Base-by-base conservation (phyloP, 352 stramenopile genomes). In the Phytophthora pinifolia region DNA sequence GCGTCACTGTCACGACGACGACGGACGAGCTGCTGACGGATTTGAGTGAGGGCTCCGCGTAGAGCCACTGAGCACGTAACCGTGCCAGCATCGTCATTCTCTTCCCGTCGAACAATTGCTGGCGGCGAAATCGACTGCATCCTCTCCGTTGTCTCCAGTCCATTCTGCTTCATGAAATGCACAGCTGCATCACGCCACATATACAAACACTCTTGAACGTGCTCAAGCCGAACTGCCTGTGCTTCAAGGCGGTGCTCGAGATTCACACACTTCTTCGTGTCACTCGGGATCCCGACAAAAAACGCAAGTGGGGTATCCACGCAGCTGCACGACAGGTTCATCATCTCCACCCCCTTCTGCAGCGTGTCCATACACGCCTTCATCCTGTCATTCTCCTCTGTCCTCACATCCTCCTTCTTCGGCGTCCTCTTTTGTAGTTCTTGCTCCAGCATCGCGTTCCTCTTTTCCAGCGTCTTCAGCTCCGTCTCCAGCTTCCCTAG, bases 241-340 rank as follows among this genome's bases (percentile, higher is more conserved):
- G 49, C 49, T 54, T 73, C 48, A 12, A 73, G 55, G 15, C 34
- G 49, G 32, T 73, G 65, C 4, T 73, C 60, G 17, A 70, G 42
- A 30, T 64, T 43, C 37, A 66, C 54, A 55, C 65, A 73, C 22
- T 29, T 60, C 38, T 34, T 25, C 30, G 38, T 31, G 25, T n/a
- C 25, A 15, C 15, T n/a, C n/a, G 34, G 17, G 2, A 36, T 5
- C 34, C 60, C 60, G 22, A 47, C 39, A 41, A 47, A 67, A 46
- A 67, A 48, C 4, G 13, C 8, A 2, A 67, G 32, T 2, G 62
- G 62, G 25, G 30, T 64, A 10, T 67, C 33, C 22, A 63, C 50
- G 50, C 62, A 70, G 36, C 35, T 31, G 36, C 46, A 63, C 13
- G 57, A 70, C 35, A 63, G 42, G 13, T 53, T 43, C 50, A 70